Percentiles rank a stretch among this genome's conserved stretches.
These are phyloP conservation scores for Glaciozyma antarctica DNA, from an alignment of 768 basidiomycete species.

Conservation along the genomic window DNA sequence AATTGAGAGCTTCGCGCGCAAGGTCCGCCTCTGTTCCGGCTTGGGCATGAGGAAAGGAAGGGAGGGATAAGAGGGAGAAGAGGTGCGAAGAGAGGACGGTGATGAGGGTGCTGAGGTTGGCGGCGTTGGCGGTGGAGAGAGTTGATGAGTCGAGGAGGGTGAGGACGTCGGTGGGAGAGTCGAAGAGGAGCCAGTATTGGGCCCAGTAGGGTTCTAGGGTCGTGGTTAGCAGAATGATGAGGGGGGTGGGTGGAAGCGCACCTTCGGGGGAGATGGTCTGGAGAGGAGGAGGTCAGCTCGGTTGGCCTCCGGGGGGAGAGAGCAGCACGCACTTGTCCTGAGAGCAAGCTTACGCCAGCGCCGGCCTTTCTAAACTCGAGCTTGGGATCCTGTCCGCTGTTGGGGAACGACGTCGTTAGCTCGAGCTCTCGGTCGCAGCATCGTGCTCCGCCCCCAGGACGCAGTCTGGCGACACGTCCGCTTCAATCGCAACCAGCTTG, in stretches of 20 bases:
- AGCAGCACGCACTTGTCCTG: not conserved
- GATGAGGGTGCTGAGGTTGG: slow-evolving; percentile 24
- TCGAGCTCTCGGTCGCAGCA: no score
- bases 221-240: not conserved
- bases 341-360: slow-evolving; percentile 6
- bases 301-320: not conserved
- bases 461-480: no score
- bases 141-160: slow-evolving; percentile 19
- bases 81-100: slow-evolving; percentile 11
- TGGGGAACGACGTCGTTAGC: no score
- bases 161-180: slow-evolving; percentile 9
- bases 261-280: not conserved
- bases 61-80: slow-evolving; percentile 11
- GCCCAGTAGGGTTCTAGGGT: slow-evolving; percentile 23
- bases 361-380: slow-evolving; percentile 26
- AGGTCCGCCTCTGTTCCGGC: slow-evolving; percentile 43
- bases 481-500: no score
- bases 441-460: no score
- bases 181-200: slow-evolving; percentile 15
- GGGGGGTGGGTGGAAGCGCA: not conserved
- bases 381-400: slow-evolving; percentile 26
- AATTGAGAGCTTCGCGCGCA: slow-evolving; percentile 74
- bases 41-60: slow-evolving; percentile 6
- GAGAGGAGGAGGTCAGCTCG: not conserved
- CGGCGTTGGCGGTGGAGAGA: slow-evolving; percentile 8